Evolutionary conservation across 768 basidiomycete species (phyloP).

Genomic region (Boletus pseudopeckii): DNA sequence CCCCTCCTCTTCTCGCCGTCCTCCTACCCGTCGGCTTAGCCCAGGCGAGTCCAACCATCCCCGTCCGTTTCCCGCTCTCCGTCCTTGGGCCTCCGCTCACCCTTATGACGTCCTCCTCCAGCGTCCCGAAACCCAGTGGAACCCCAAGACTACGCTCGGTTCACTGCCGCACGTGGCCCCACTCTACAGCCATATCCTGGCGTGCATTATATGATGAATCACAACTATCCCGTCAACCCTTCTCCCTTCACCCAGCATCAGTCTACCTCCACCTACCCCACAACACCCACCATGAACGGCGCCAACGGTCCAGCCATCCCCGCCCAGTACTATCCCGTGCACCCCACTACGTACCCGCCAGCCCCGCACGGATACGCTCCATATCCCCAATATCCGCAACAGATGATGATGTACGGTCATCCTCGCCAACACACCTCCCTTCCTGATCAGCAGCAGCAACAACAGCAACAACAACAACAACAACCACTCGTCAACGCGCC

Average conservation of each 20-base stretch:
- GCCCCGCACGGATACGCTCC: constrained; percentile 46
- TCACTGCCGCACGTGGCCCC: constrained; percentile 38
- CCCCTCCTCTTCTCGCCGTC: constrained; percentile 25
- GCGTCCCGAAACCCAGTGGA: constrained; percentile 17
- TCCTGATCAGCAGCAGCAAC: constrained; percentile 34
- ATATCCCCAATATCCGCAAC: constrained; percentile 53
- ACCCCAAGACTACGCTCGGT: constrained; percentile 28
- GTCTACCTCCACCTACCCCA: constrained; percentile 35
- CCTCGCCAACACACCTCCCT: constrained; percentile 36
- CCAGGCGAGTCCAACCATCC: constrained; percentile 17
- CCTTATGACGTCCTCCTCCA: constrained; percentile 10
- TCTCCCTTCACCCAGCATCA: constrained; percentile 45
- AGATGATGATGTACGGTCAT: constrained; percentile 67
- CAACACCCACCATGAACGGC: constrained; percentile 36
- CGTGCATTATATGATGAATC: constrained; percentile 65
- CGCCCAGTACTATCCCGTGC: constrained; percentile 55
- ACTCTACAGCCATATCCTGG: constrained; percentile 55
- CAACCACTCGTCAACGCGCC: constrained; percentile 33
- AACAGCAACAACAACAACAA: constrained; percentile 26
- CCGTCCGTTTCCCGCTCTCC: constrained; percentile 15
- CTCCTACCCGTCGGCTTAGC: constrained; percentile 28
- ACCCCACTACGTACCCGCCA: constrained; percentile 47
- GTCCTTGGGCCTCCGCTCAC: not conserved
- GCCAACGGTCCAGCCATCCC: constrained; percentile 39
- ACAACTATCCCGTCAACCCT: constrained; percentile 60